A percentile compares a stretch with the other conserved stretches of the same genome.
These are phyloP conservation scores for Vitis labrusca DNA, from an alignment of 164 flowering plant species.

Conservation along the genomic window DNA sequence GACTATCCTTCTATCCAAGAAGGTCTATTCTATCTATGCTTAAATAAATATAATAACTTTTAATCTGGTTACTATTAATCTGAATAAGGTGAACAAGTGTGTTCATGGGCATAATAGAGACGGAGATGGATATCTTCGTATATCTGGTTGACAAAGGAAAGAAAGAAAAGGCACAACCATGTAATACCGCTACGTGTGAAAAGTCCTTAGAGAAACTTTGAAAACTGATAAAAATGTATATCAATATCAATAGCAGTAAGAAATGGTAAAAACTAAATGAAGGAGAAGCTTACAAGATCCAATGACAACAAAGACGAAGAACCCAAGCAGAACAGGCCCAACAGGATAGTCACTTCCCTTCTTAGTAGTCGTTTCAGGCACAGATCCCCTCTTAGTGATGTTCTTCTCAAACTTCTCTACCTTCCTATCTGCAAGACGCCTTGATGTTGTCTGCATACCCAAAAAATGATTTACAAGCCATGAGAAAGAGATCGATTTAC, in stretches of 20 bases:
- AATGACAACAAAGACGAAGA: slow-evolving; percentile 74
- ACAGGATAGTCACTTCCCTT: slow-evolving; percentile 78
- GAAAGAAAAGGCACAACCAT: neutral
- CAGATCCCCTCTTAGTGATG: slow-evolving; percentile 41
- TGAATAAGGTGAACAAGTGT: too few species aligned
- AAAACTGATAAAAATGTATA: neutral
- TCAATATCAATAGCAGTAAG: neutral
- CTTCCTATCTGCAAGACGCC: slow-evolving; percentile 45
- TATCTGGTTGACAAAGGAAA: neutral
- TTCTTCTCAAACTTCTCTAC: slow-evolving; percentile 48
- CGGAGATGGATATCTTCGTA: too few species aligned
- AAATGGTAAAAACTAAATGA: neutral
- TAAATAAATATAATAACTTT: too few species aligned
- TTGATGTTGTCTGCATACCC: slow-evolving; percentile 59
- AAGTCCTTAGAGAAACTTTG: neutral
- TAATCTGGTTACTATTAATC: too few species aligned
- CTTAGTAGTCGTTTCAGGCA: slow-evolving; percentile 55
- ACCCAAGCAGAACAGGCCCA: slow-evolving; percentile 70
- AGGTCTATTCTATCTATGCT: too few species aligned
- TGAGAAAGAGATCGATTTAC: too few species aligned
- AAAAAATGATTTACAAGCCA: too few species aligned
- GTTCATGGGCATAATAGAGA: too few species aligned
- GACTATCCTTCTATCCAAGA: too few species aligned
- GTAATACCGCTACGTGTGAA: neutral
- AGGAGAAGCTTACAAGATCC: slow-evolving; percentile 64